Evolutionary conservation across 768 basidiomycete species (phyloP), one percentile per base, ranked within the genome.

Genomic region (Myochromella boudieri): DNA sequence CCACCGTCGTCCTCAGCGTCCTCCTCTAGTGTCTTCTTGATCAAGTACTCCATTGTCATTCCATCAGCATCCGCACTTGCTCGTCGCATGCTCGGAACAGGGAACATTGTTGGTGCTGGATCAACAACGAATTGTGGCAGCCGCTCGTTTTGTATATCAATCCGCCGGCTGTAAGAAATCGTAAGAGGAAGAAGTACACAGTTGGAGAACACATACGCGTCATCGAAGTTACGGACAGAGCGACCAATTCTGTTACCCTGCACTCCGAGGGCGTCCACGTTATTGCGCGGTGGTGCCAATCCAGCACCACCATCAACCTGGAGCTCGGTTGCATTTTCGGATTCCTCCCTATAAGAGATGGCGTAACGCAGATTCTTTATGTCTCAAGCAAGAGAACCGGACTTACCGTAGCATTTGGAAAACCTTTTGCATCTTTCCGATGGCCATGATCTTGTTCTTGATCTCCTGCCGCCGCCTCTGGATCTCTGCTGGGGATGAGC

Each of bases 381-480:
- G 11, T 6, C 33, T 25, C n/a, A 26, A 22, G 33, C 40, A 57
- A 17, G 42, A 15, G 36, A 27, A 31, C 10, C 14, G 44, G 38
- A 62, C 85, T 58, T 49, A 92, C 91, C 92, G 85, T 25, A 97
- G 75, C 42, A 95, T 75, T 44, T 91, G 84, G 74, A 95, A 95
- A 37, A 97, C 85, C 27, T 85, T 72, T 49, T 92, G 90, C 89
- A 97, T 90, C 62, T 82, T 76, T 21, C 94, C 95, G 48, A 97
- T 91, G 0, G 90, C 91, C 54, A 93, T 68, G 55, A 97, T 95
- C 77, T 97, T 97, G 66, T 84, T 91, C 76, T 88, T 93, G 71
- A 97, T 95, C 56, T 81, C 76, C 56, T 90, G 80, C 54, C 82
- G 70, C 45, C 90, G 74, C 56, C 72, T 71, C n/a, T 68, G 64